Evolutionary conservation across 805 yeast species (phyloP).

Genomic region (Vanderwaltozyma verrucispora): DNA sequence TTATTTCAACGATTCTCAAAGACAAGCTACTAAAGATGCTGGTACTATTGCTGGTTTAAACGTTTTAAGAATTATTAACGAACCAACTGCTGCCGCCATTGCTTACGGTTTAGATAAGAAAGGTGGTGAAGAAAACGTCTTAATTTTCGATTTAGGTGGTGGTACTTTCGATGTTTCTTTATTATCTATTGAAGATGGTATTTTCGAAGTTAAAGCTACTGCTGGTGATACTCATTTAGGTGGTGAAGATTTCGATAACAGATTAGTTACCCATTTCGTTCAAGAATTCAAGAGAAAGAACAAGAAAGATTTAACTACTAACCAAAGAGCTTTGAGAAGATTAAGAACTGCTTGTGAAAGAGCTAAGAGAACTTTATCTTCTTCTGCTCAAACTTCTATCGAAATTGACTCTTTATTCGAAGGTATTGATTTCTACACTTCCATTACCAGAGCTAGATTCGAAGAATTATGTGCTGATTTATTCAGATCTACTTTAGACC

Average conservation of each 20-base stretch:
- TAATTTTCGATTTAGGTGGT: slow-evolving; percentile 95
- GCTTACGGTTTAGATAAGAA: slow-evolving; percentile 82
- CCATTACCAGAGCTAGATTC: slow-evolving; percentile 77
- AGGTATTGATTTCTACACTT: slow-evolving; percentile 96
- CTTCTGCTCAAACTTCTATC: slow-evolving; percentile 92
- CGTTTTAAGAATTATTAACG: slow-evolving; percentile 88
- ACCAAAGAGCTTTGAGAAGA: slow-evolving; percentile 98
- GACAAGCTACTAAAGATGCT: slow-evolving; percentile 96
- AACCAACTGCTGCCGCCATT: slow-evolving; percentile 95
- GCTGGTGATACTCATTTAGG: slow-evolving; percentile 79
- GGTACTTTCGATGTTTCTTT: slow-evolving; percentile 98
- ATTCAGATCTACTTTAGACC: slow-evolving; percentile 90
- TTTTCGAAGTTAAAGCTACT: slow-evolving; percentile 94
- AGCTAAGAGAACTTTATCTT: slow-evolving; percentile 97
- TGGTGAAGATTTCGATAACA: slow-evolving; percentile 97
- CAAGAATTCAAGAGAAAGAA: slow-evolving; percentile 96
- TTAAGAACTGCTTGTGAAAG: slow-evolving; percentile 38
- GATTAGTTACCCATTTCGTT: slow-evolving; percentile 87
- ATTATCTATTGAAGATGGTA: slow-evolving; percentile 89
- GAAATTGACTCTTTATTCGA: slow-evolving; percentile 95
- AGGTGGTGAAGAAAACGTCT: slow-evolving; percentile 74
- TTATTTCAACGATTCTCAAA: slow-evolving; percentile 91
- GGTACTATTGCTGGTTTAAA: slow-evolving; percentile 92
- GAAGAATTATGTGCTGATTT: slow-evolving; percentile 56
- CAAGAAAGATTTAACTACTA: slow-evolving; percentile 85